Conservation (phyloP, 345 rosid species). For the Cardamine occulta region DNA sequence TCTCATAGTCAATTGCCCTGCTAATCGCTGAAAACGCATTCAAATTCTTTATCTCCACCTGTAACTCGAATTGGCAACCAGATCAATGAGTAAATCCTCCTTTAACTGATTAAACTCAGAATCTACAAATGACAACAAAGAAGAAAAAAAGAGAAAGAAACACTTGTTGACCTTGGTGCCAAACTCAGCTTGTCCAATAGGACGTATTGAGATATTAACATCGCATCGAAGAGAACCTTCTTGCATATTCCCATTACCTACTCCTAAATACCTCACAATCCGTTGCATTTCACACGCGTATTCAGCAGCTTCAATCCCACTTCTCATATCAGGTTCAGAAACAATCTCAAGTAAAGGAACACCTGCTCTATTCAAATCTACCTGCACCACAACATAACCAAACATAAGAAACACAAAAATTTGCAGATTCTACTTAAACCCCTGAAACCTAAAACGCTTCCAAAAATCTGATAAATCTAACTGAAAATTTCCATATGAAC, state of each 20-base stretch:
- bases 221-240: conserved; percentile 98
- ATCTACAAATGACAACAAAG: conserved; percentile 8
- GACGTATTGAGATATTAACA: conserved; percentile 93
- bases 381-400: conserved; percentile 48
- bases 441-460: conserved; percentile 29
- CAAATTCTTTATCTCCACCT: conserved; percentile 94
- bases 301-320: conserved; percentile 84
- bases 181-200: conserved; percentile 72
- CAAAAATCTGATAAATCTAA: background rate
- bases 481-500: conserved; percentile 11
- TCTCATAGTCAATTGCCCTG: conserved; percentile 91
- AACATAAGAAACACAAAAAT: conserved; percentile 33
- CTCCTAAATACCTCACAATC: conserved; percentile 80
- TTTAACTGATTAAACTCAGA: background rate
- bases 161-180: conserved; percentile 76
- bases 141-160: conserved; percentile 22
- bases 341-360: conserved; percentile 97
- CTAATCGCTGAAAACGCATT: conserved; percentile 88
- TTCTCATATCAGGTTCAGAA: conserved; percentile 98
- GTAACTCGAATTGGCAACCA: conserved; percentile 33
- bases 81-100: conserved; percentile 4
- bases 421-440: conserved; percentile 14
- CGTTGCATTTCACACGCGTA: conserved; percentile 85
- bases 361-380: conserved; percentile 95
- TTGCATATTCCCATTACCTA: conserved; percentile 92